Evolutionary conservation across 768 basidiomycete species (phyloP).

Genomic region (Mycena olivaceomarginata): DNA sequence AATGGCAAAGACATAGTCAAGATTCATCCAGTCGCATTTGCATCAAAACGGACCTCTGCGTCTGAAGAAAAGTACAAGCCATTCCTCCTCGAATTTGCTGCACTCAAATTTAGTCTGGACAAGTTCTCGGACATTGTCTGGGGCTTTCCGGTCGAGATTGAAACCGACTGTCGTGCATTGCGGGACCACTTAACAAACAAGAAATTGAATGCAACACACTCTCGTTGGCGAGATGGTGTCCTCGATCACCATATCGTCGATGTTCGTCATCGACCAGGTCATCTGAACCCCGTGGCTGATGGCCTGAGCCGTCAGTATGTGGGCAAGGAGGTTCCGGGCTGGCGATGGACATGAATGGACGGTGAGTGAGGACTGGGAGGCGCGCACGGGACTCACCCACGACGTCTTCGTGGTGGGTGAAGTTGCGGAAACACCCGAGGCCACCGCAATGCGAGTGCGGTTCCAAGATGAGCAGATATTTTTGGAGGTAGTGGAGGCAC

Average conservation of each 20-base stretch:
- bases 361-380: constrained; percentile 45
- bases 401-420: constrained; percentile 12
- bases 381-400: constrained; percentile 12
- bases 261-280: background rate
- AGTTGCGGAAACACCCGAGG: background rate
- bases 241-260: constrained; percentile 43
- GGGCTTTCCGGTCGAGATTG: constrained; percentile 49
- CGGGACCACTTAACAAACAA: constrained; percentile 47
- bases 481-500: constrained; percentile 34
- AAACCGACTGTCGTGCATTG: constrained; percentile 42
- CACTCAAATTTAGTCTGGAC: constrained; percentile 41
- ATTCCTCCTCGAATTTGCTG: constrained; percentile 56
- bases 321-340: constrained; percentile 15
- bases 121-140: constrained; percentile 46
- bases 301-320: constrained; percentile 2
- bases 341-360: constrained; percentile 48
- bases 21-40: constrained; percentile 40
- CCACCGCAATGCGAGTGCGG: constrained; percentile 12
- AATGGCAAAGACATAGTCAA: constrained; percentile 38
- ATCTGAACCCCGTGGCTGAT: background rate
- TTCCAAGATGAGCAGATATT: constrained; percentile 43
- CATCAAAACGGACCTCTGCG: no score
- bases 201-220: constrained; percentile 48
- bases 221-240: constrained; percentile 46
- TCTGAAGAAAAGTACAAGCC: constrained; percentile 47